Evolutionary conservation across 129 eudicot genomes (phyloP).

Genomic region (Flaveria trinervia): DNA sequence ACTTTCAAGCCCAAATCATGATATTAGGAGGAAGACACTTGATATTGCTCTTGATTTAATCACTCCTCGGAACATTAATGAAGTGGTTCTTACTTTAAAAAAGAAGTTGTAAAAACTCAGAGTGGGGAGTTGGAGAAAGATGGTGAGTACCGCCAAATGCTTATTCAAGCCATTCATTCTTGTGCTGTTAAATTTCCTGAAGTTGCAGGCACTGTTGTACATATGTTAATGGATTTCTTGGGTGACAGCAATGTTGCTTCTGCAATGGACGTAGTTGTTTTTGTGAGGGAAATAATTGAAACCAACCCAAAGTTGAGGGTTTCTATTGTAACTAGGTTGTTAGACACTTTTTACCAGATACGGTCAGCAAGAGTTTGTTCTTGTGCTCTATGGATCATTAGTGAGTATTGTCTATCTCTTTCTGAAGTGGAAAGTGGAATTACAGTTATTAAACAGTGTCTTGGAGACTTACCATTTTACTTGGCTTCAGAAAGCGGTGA

Average conservation of each 20-base stretch:
- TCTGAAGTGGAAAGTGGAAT: conserved; percentile 94
- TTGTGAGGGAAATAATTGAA: conserved; percentile 89
- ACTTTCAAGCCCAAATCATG: conserved; percentile 18
- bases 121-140: conserved; percentile 42
- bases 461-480: conserved; percentile 62
- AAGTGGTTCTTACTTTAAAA: conserved; percentile 45
- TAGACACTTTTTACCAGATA: conserved; percentile 89
- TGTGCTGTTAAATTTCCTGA: conserved; percentile 68
- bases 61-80: conserved; percentile 15
- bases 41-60: conserved; percentile 14
- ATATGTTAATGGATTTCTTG: conserved; percentile 90
- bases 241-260: conserved; percentile 93
- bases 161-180: conserved; percentile 15
- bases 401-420: conserved; percentile 86
- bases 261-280: conserved; percentile 85
- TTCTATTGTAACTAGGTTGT: conserved; percentile 72
- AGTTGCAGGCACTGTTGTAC: conserved; percentile 93
- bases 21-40: conserved; percentile 12
- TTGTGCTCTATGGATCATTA: conserved; percentile 95
- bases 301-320: conserved; percentile 88
- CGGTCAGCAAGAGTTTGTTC: conserved; percentile 92
- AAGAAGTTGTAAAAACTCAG: conserved; percentile 95
- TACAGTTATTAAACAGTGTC: conserved; percentile 53
- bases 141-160: conserved; percentile 55
- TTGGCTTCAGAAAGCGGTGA: conserved; percentile 68